Conservation (phyloP, 2,329 filamentous ascomycete genomes). For the Pseudogymnoascus sp. region DNA sequence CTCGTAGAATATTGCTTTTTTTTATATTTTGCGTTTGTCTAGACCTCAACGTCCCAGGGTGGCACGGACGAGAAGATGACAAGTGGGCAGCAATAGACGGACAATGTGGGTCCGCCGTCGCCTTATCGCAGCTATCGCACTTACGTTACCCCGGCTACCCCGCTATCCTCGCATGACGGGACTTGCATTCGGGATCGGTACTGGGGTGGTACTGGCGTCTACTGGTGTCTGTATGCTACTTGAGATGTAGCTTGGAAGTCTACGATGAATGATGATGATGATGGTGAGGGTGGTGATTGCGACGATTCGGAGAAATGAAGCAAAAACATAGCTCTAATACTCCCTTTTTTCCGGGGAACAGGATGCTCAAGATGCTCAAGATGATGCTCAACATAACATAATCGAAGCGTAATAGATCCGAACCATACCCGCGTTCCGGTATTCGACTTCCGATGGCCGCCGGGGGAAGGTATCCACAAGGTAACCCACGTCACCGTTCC, state of each 20-base stretch:
- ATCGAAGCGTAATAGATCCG: slow-evolving; percentile 1
- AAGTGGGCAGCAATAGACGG: background rate
- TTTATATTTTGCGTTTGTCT: background rate
- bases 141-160: background rate
- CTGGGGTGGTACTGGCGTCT: slow-evolving; percentile 3
- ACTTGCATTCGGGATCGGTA: background rate
- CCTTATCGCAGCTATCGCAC: background rate
- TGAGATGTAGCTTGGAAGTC: background rate
- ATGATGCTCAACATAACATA: background rate
- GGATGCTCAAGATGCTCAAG: too few relatives aligned
- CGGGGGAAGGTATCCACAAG: background rate
- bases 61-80: slow-evolving; percentile 4
- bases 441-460: background rate
- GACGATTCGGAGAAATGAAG: background rate
- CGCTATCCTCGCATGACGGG: background rate
- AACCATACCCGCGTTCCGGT: background rate
- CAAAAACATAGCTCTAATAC: background rate
- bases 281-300: background rate
- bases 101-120: background rate
- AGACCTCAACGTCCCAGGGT: background rate
- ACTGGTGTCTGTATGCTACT: background rate
- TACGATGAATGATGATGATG: background rate
- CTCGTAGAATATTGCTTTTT: background rate
- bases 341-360: background rate
- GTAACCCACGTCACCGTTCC: background rate